phyloP scores from a whole-genome alignment of 208 protist genomes.

The Strigomonas oncopelti region DNA sequence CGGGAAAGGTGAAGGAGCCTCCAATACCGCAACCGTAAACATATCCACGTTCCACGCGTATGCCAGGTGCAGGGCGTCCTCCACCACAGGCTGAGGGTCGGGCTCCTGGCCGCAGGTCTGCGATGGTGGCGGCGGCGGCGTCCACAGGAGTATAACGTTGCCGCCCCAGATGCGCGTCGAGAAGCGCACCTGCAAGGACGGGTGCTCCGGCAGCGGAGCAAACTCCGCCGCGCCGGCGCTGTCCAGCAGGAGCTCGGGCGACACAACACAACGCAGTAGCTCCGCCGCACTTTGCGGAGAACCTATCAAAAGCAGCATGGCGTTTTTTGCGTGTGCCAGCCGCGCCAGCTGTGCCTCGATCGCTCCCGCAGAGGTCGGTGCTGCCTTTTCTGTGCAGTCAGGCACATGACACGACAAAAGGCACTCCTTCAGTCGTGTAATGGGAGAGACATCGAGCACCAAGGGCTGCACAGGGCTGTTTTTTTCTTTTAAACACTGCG shows the following conservation, averaged over 20 bases:
- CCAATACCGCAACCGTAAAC: slow-evolving; percentile 67
- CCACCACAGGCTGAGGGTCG: slow-evolving; percentile 23
- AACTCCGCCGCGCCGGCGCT: slow-evolving; percentile 31
- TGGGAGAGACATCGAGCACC: slow-evolving; percentile 63
- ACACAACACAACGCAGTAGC: slow-evolving; percentile 24
- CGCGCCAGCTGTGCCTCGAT: slow-evolving; percentile 65
- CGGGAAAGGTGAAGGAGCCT: background rate
- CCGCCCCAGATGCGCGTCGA: slow-evolving; percentile 18
- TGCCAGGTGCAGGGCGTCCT: slow-evolving; percentile 66
- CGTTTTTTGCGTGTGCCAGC: slow-evolving; percentile 46
- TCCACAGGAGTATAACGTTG: slow-evolving; percentile 24
- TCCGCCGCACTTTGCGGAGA: slow-evolving; percentile 34
- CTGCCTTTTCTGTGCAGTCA: too few species aligned
- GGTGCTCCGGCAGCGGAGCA: slow-evolving; percentile 30
- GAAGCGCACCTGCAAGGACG: slow-evolving; percentile 1
- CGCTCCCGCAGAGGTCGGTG: slow-evolving; percentile 20
- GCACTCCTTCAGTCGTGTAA: slow-evolving; percentile 34
- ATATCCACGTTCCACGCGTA: slow-evolving; percentile 74
- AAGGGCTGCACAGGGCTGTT: slow-evolving; percentile 45
- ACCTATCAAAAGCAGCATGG: slow-evolving; percentile 72
- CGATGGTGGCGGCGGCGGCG: background rate
- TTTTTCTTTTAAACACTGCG: slow-evolving; percentile 9
- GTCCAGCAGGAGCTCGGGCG: slow-evolving; percentile 47
- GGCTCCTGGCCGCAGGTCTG: background rate
- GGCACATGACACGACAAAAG: slow-evolving; percentile 35